Base-by-base conservation (phyloP, 1,139 yeast species). In the Candida sanyaensis region DNA sequence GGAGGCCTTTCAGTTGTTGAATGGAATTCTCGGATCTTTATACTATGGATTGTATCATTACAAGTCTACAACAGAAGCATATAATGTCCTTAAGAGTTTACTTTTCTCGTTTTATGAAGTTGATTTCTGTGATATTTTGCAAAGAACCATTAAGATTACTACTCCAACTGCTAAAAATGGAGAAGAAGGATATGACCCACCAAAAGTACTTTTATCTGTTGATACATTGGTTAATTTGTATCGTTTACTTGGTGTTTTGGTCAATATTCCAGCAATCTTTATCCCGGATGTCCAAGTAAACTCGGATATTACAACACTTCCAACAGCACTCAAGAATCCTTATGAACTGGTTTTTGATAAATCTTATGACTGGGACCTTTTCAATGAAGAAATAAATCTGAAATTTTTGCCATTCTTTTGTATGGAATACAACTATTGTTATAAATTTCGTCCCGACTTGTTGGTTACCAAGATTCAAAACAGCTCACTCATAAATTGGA, bases 401-500 rank as follows among this genome's bases (percentile, higher is more conserved):
- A 56, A 63, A 33, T 44, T 66, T 5, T 41, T 65, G 4, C 70
- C 73, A 0, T 54, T 66, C 10, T 55, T 68, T 26, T 62, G 65
- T 3, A 61, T 64, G 48, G 62, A 65, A 42, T 68, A 65, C 52
- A 66, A 67, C 47, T 61, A 62, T 45, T 63, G 60, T 50, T 68
- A 71, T 52, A 56, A 56, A 4, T 63, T 62, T 45, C 58, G 63
- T 27, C 68, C 66, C 1, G 80, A 75, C 53, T 55, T 73, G 34
- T 52, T 70, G 33, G 49, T 58, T 24, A 54, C 53, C 27, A 60
- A 66, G 31, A 57, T 68, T 28, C 64, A 63, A 51, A 68, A 60
- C 51, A 58, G 63, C n/a, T 71, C 77, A 2, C 70, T 75, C 42
- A 61, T 73, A 47, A 66, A 65, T 43, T 74, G 79, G 79, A 54